Evolutionary conservation across 805 yeast species (phyloP), one percentile per base, ranked within the genome.

Genomic region (Metschnikowia continentalis): DNA sequence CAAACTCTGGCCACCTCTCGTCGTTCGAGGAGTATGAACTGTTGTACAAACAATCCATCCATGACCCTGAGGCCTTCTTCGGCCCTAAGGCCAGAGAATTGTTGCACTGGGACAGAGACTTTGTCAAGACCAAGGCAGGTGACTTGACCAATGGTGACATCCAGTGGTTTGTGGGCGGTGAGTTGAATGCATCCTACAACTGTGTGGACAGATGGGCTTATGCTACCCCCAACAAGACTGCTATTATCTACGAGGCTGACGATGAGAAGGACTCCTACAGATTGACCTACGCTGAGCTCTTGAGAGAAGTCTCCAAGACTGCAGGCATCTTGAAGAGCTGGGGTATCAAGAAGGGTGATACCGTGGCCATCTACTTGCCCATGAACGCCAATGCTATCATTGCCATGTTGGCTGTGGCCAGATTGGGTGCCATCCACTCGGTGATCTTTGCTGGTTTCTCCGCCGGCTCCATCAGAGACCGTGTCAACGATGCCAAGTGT

Each of bases 371-470:
- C 48, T 88, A 88, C 67, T 75, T 88, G 74, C 96, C 96, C 61
- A 88, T 87, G 94, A 84, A 83, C 56, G 86, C 91, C 42, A 88
- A 86, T 65, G 91, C 94, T 37, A 70, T 88, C 47, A 74, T 85
- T 51, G 81, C 94, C 26, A 70, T 88, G 74, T 71, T 88, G 69
- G 95, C 96, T 23, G 85, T 87, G 62, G 79, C 81, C 39, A 78
- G 96, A 69, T 74, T 88, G 55, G 95, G 96, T 61, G 96, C 95
- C 13, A 74, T 87, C 53, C 96, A 88, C 68, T 85, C 92, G 2
- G 94, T 87, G 35, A 85, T 88, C 32, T 88, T 88, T 72, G 95
- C 95, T 30, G 96, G 96, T 5, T 88, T 88, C 69, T 81, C 87
- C 7, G 78, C 89, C 37, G 84, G 84, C 51, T 84, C 90, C 10